phyloP scores from a whole-genome alignment of 345 rosid species.

The Aurinia saxatilis region DNA sequence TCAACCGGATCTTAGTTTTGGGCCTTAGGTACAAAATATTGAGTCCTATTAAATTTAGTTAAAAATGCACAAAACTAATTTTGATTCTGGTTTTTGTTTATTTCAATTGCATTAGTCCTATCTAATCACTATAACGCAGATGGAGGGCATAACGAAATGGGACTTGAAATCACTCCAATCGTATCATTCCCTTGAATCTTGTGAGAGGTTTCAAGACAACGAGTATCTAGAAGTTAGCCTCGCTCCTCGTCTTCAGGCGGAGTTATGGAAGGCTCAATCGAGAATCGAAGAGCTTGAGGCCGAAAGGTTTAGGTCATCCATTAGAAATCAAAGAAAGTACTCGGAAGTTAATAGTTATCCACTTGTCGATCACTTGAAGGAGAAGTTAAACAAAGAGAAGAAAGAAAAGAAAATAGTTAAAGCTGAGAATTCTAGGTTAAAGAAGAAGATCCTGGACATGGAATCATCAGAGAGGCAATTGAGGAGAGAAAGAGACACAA shows the following conservation, averaged over 20 bases:
- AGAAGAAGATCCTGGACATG: slow-evolving; percentile 14
- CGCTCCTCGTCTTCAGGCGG: slow-evolving; percentile 11
- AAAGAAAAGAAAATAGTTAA: slow-evolving; percentile 35
- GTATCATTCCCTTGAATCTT: slow-evolving; percentile 18
- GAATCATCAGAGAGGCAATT: slow-evolving; percentile 8
- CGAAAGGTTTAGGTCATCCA: neutral
- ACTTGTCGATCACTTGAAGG: slow-evolving; percentile 14
- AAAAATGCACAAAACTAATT: no score
- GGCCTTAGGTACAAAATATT: no score
- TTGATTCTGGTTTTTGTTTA: no score
- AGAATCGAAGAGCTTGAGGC: slow-evolving; percentile 25
- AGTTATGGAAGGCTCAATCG: slow-evolving; percentile 27
- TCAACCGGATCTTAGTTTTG: no score
- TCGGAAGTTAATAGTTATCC: neutral
- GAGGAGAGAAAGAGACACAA: slow-evolving; percentile 64
- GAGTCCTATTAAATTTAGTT: no score
- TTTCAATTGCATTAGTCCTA: neutral
- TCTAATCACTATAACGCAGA: slow-evolving; percentile 5
- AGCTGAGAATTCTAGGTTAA: slow-evolving; percentile 36
- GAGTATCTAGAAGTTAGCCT: slow-evolving; percentile 1
- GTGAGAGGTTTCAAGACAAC: slow-evolving; percentile 5
- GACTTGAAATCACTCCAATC: slow-evolving; percentile 22
- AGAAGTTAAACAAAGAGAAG: slow-evolving; percentile 9
- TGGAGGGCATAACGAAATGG: slow-evolving; percentile 27
- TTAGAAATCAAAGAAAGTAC: neutral